Percentiles rank a stretch among this genome's conserved stretches.
These are phyloP conservation scores for Teratosphaeria nubilosa DNA, from an alignment of 2,329 filamentous ascomycete genomes.

Conservation along the genomic window DNA sequence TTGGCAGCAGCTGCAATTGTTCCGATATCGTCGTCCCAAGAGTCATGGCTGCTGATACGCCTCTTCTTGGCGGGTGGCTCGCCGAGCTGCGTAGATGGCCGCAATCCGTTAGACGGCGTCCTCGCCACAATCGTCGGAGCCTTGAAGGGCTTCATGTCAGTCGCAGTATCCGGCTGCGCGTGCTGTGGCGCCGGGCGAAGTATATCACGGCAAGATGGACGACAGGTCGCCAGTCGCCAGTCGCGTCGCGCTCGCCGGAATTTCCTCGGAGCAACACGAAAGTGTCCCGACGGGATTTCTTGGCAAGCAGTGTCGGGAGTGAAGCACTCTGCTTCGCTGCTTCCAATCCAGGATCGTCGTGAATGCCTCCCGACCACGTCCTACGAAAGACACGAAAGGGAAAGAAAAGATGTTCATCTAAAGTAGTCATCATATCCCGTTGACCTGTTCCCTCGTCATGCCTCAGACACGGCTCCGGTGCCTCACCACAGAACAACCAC, in stretches of 20 bases:
- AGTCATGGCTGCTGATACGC: conserved; percentile 27
- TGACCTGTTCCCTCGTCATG: too few species aligned
- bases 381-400: not conserved
- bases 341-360: too few species aligned
- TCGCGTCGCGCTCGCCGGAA: not conserved
- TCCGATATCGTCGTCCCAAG: conserved; percentile 13
- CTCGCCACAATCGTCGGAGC: conserved; percentile 13
- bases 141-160: conserved; percentile 24
- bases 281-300: not conserved
- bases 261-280: not conserved
- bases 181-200: not conserved
- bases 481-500: too few species aligned
- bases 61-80: conserved; percentile 34
- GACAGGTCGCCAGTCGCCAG: not conserved
- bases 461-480: too few species aligned
- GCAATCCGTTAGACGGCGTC: conserved; percentile 4
- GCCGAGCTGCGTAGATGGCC: not conserved
- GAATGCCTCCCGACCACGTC: too few species aligned
- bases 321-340: not conserved
- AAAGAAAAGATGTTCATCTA: too few species aligned
- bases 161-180: not conserved
- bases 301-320: too few species aligned
- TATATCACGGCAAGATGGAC: not conserved
- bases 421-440: too few species aligned
- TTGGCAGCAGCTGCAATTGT: conserved; percentile 17